A percentile compares a stretch with the other conserved stretches of the same genome.
Evolutionary conservation across 78 protist species (phyloP).

Genomic region (Capsaspora owczarzaki): DNA sequence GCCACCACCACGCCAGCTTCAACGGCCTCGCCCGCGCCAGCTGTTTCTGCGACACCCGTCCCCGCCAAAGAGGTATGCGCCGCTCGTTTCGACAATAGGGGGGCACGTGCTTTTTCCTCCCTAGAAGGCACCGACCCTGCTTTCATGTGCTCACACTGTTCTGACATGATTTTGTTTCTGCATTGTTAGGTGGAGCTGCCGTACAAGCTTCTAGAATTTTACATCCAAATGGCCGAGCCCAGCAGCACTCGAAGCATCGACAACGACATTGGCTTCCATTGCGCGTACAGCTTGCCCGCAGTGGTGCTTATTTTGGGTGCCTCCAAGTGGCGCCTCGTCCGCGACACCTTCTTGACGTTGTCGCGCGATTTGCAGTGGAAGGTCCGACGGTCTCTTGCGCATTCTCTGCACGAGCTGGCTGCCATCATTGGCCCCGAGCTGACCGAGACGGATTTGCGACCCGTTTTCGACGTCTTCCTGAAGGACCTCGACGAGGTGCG

Average conservation of each 20-base stretch:
- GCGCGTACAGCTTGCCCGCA: slow-evolving; percentile 55
- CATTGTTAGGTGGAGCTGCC: not conserved
- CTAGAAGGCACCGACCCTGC: too few relatives aligned
- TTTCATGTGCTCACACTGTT: too few relatives aligned
- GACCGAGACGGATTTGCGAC: slow-evolving; percentile 5
- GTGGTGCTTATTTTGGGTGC: slow-evolving; percentile 21
- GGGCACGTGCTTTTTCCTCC: too few relatives aligned
- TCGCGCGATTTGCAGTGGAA: slow-evolving; percentile 32
- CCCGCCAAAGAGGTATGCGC: too few relatives aligned
- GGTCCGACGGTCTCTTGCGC: slow-evolving; percentile 44
- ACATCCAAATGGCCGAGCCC: slow-evolving; percentile 4
- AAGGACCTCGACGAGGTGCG: slow-evolving; percentile 46
- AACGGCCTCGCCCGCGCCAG: too few relatives aligned
- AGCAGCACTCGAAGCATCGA: not conserved
- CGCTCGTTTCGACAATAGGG: too few relatives aligned
- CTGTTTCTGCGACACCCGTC: too few relatives aligned
- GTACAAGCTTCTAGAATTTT: not conserved
- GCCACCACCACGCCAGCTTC: too few relatives aligned
- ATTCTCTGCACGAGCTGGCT: slow-evolving; percentile 42
- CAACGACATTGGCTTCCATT: not conserved
- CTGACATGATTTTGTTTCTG: too few relatives aligned
- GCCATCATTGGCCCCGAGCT: slow-evolving; percentile 17
- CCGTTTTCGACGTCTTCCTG: slow-evolving; percentile 29
- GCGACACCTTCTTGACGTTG: not conserved
- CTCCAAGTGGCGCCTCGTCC: slow-evolving; percentile 26